Conservation (phyloP, 2,329 filamentous ascomycete species). For the Davidsoniella australis region DNA sequence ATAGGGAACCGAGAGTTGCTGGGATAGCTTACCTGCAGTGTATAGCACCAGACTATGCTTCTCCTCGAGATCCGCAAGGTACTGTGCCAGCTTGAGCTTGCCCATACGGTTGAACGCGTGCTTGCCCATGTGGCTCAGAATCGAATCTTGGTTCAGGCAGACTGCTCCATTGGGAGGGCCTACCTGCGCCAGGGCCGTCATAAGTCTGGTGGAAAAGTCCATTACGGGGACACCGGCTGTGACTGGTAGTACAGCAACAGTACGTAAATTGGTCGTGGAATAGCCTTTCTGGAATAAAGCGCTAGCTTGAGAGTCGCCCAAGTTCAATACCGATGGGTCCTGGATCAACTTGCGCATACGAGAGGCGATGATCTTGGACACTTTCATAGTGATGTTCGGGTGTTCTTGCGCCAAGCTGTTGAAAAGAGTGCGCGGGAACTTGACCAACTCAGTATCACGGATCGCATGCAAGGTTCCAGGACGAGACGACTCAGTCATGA, state of each 20-base stretch:
- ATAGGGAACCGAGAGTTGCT: neutral
- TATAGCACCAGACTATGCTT: conserved; percentile 94
- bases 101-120: conserved; percentile 97
- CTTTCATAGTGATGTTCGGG: conserved; percentile 95
- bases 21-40: conserved; percentile 48
- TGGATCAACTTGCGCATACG: conserved; percentile 83
- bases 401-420: conserved; percentile 96
- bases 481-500: conserved; percentile 84
- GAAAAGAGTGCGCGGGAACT: conserved; percentile 88
- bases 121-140: conserved; percentile 83
- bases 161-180: conserved; percentile 80
- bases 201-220: conserved; percentile 78
- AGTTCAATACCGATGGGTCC: conserved; percentile 51
- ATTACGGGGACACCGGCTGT: conserved; percentile 84
- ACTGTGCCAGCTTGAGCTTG: conserved; percentile 87
- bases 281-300: conserved; percentile 40
- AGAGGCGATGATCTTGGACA: conserved; percentile 94
- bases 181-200: conserved; percentile 78
- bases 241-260: conserved; percentile 80
- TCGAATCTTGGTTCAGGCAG: conserved; percentile 80
- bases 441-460: conserved; percentile 87
- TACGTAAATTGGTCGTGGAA: conserved; percentile 81
- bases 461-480: conserved; percentile 89
- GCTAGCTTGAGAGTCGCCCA: conserved; percentile 34
- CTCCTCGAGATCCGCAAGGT: conserved; percentile 89